Conservation (phyloP, 2,329 filamentous ascomycete genomes). For the Aureobasidium pullulans region DNA sequence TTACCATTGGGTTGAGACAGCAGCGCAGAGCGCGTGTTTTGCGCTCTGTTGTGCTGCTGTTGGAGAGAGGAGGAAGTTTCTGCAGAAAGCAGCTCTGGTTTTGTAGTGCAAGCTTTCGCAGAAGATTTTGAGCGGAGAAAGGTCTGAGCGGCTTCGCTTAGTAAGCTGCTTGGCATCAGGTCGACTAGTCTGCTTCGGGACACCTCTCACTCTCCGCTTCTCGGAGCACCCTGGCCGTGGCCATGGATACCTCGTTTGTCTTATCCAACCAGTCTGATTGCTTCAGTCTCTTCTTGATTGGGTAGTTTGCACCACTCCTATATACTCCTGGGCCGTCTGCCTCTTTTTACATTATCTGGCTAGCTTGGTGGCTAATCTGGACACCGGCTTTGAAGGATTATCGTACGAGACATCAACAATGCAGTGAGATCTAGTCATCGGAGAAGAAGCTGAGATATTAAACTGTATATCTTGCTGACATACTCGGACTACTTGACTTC, state of each 20-base stretch:
- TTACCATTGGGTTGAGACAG: background rate
- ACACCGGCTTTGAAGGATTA: background rate
- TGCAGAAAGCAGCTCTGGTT: slow-evolving; percentile 5
- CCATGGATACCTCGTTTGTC: background rate
- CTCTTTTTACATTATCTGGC: too few relatives aligned
- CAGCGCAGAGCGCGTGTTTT: background rate
- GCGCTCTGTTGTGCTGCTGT: slow-evolving; percentile 4
- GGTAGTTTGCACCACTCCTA: too few relatives aligned
- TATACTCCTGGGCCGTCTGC: too few relatives aligned
- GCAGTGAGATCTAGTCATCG: background rate
- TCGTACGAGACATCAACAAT: background rate
- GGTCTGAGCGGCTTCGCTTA: background rate
- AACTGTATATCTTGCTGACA: too few relatives aligned
- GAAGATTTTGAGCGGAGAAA: slow-evolving; percentile 6
- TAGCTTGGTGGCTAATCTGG: background rate
- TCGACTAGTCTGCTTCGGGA: background rate
- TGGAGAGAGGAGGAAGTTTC: background rate
- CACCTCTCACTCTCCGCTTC: background rate
- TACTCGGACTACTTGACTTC: too few relatives aligned
- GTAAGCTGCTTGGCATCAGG: background rate
- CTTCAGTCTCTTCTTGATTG: background rate
- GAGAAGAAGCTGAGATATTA: too few relatives aligned
- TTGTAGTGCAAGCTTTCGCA: slow-evolving; percentile 13
- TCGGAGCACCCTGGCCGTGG: background rate
- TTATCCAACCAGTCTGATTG: background rate